Conservation (phyloP, 1,139 yeast genomes). For the Candida freyschussii region DNA sequence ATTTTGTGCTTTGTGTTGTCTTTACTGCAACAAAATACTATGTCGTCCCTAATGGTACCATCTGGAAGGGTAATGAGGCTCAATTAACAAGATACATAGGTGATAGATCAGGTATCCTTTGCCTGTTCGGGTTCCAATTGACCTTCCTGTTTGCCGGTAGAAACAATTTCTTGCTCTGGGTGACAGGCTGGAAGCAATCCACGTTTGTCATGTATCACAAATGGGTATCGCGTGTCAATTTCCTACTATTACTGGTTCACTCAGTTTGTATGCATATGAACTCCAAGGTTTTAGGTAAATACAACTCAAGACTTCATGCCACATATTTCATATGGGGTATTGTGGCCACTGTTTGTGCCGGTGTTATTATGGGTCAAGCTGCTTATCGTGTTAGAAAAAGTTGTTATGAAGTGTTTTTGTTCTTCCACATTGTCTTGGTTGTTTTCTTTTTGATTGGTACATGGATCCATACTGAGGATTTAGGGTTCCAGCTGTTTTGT, state of each 20-base stretch:
- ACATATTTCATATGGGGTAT: constrained; percentile 37
- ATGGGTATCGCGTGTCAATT: constrained; percentile 54
- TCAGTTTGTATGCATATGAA: constrained; percentile 23
- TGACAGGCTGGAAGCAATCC: constrained; percentile 64
- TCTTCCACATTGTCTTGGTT: constrained; percentile 52
- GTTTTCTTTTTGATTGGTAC: constrained; percentile 47
- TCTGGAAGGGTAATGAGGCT: constrained; percentile 34
- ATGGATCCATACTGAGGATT: constrained; percentile 46
- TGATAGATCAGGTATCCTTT: constrained; percentile 53
- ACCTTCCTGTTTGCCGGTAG: constrained; percentile 57
- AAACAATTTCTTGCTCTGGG: constrained; percentile 59
- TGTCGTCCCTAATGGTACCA: constrained; percentile 36
- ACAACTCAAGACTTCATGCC: constrained; percentile 9
- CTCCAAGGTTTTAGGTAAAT: constrained; percentile 13
- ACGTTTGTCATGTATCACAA: constrained; percentile 62
- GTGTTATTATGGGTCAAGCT: constrained; percentile 41
- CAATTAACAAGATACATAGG: constrained; percentile 59
- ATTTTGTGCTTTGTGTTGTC: constrained; percentile 37
- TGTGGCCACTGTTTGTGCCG: constrained; percentile 38
- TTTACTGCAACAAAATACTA: constrained; percentile 35
- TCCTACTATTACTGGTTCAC: constrained; percentile 34
- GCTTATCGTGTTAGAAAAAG: constrained; percentile 43
- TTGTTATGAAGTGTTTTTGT: constrained; percentile 59
- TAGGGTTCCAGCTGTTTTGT: constrained; percentile 28
- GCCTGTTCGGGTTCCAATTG: constrained; percentile 44